Evolutionary conservation across 2,329 filamentous ascomycete genomes (phyloP).

Genomic region (Ophiobolus disseminans): DNA sequence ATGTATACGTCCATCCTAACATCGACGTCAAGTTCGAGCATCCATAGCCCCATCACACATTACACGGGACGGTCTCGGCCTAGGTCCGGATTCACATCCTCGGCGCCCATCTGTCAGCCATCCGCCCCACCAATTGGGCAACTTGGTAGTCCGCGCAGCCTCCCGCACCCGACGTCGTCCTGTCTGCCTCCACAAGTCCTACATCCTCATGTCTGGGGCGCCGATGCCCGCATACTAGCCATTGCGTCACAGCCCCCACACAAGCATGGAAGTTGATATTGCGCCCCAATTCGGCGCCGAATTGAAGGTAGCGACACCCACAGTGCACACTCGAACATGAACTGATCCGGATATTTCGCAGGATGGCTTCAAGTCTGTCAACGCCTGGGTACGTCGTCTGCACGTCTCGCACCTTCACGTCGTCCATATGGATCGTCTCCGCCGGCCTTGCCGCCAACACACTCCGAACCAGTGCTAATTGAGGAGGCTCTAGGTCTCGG

Average conservation of each 20-base stretch:
- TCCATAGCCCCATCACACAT: background rate
- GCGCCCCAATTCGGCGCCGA: constrained; percentile 90
- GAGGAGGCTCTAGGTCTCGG: constrained; percentile 64
- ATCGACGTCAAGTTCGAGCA: too few relatives aligned
- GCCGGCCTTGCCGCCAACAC: constrained; percentile 7
- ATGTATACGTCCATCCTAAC: background rate
- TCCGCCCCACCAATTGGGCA: constrained; percentile 27
- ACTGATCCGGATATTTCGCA: constrained; percentile 52
- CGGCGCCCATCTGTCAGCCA: constrained; percentile 29
- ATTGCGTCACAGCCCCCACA: constrained; percentile 17
- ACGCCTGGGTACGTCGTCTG: constrained; percentile 72
- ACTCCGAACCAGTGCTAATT: constrained; percentile 30
- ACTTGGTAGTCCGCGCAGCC: constrained; percentile 30
- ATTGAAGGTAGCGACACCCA: constrained; percentile 73
- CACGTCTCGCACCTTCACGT: background rate
- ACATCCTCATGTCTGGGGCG: constrained; percentile 34
- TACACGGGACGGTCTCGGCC: constrained; percentile 13
- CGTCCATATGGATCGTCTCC: constrained; percentile 10
- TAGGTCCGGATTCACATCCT: constrained; percentile 28
- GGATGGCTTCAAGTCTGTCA: constrained; percentile 97
- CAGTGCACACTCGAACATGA: constrained; percentile 22
- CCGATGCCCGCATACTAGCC: constrained; percentile 27
- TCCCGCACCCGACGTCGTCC: constrained; percentile 16
- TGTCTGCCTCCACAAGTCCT: constrained; percentile 16
- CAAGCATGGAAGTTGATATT: constrained; percentile 79